Percentiles rank a stretch among this genome's conserved stretches.
Conservation (phyloP, 2,329 filamentous ascomycete genomes). For the Fusarium domesticum region DNA sequence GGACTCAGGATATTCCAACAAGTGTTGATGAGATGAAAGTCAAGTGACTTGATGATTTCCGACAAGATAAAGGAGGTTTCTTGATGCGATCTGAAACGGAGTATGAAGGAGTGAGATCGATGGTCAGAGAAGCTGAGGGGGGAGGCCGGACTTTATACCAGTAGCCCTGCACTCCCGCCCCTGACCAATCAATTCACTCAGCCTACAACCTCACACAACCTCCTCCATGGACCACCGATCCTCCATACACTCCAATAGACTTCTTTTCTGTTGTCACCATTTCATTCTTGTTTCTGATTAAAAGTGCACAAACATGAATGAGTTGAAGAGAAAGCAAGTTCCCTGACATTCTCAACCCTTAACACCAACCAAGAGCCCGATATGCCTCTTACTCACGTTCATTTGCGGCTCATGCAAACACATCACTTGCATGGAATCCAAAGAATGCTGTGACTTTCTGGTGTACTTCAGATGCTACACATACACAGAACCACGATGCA, state of each 20-base stretch:
- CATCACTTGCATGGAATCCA: no score
- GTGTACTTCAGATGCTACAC: neutral
- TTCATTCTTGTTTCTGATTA: no score
- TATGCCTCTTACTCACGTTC: no score
- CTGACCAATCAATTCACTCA: conserved; percentile 20
- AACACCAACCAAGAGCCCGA: no score
- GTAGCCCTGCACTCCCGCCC: conserved; percentile 10
- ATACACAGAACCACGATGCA: neutral
- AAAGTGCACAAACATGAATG: no score
- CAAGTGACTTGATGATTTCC: conserved; percentile 3
- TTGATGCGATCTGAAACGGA: conserved; percentile 15
- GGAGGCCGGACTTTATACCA: conserved; percentile 23
- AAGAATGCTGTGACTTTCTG: neutral
- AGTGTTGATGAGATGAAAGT: conserved; percentile 17
- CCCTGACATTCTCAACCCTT: no score
- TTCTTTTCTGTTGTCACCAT: neutral
- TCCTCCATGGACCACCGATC: conserved; percentile 14
- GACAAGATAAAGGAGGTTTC: conserved; percentile 5
- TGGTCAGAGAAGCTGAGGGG: conserved; percentile 13
- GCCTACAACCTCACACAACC: conserved; percentile 22
- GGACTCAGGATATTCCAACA: conserved; percentile 3
- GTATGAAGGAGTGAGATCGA: conserved; percentile 19
- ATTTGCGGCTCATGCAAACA: no score
- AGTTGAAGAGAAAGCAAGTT: no score
- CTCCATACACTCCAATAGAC: conserved; percentile 3